These are phyloP conservation scores for Cucurbita argyrosperma DNA, from an alignment of 306 rosid species.

Conservation along the genomic window DNA sequence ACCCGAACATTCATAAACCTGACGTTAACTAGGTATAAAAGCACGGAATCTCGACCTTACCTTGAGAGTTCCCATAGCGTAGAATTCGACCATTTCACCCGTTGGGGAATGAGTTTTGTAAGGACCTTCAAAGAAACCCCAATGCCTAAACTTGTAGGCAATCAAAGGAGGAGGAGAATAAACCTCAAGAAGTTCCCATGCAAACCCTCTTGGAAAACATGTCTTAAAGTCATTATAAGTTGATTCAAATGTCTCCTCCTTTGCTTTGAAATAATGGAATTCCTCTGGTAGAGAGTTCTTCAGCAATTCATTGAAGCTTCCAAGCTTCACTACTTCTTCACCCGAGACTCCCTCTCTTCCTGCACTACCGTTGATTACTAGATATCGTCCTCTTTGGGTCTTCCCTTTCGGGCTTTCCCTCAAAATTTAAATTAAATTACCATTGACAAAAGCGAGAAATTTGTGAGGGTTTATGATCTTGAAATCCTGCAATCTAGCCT, in stretches of 20 bases:
- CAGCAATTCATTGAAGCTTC: constrained; percentile 54
- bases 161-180: constrained; percentile 57
- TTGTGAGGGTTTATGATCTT: constrained; percentile 31
- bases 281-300: constrained; percentile 43
- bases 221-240: constrained; percentile 43
- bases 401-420: too few species aligned
- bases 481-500: constrained; percentile 28
- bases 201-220: constrained; percentile 72
- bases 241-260: constrained; percentile 56
- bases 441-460: constrained; percentile 40
- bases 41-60: constrained; percentile 2
- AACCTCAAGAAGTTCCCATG: constrained; percentile 68
- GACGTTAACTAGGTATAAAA: too few species aligned
- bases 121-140: constrained; percentile 83
- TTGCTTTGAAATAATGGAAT: constrained; percentile 38
- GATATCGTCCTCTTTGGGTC: too few species aligned
- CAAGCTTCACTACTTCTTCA: constrained; percentile 48
- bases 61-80: constrained; percentile 54
- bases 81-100: constrained; percentile 43
- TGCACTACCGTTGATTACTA: too few species aligned
- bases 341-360: constrained; percentile 53
- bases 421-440: too few species aligned
- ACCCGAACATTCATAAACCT: too few species aligned
- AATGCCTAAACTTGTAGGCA: constrained; percentile 62
- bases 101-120: constrained; percentile 45